A percentile compares a stretch with the other conserved stretches of the same genome.
These are phyloP conservation scores for Pythium oligandrum DNA, from an alignment of 352 stramenopile species.

Conservation along the genomic window DNA sequence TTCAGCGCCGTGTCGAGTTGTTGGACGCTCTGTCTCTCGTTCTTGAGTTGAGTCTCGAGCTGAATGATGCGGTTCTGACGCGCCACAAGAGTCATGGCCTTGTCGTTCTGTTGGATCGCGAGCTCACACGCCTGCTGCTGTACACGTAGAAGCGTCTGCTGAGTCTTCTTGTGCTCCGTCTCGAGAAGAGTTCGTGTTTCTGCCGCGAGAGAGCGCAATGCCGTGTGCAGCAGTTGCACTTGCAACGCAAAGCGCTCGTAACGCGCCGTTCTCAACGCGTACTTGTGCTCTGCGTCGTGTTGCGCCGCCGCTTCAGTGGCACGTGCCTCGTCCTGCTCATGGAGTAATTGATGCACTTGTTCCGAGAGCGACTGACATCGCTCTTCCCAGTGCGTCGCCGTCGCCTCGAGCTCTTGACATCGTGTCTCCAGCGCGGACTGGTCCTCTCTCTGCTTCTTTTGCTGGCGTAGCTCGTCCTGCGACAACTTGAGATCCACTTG, in stretches of 20 bases:
- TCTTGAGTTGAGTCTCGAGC: conserved; percentile 49
- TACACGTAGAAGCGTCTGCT: conserved; percentile 19
- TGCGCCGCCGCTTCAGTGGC: background rate
- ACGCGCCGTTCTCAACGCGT: background rate
- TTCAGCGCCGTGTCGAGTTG: conserved; percentile 36
- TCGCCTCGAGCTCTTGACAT: background rate
- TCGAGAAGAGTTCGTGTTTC: conserved; percentile 14
- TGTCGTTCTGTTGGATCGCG: conserved; percentile 39
- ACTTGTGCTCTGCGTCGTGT: background rate
- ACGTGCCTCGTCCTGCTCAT: conserved; percentile 9
- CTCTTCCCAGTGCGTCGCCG: background rate
- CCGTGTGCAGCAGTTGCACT: conserved; percentile 9
- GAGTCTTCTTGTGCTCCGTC: conserved; percentile 28
- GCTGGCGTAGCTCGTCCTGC: background rate
- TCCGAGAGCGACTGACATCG: conserved; percentile 11
- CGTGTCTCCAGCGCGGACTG: background rate
- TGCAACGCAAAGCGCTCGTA: conserved; percentile 10
- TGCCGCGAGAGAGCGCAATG: conserved; percentile 11
- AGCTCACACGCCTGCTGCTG: conserved; percentile 42
- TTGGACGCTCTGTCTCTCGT: conserved; percentile 36
- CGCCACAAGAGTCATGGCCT: conserved; percentile 36
- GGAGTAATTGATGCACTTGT: conserved; percentile 11
- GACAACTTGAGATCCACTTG: background rate
- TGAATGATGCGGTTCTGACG: conserved; percentile 51
- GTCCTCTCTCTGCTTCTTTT: background rate